Evolutionary conservation across 2,329 filamentous ascomycete species (phyloP).

Genomic region (Aspergillus phoenicis): DNA sequence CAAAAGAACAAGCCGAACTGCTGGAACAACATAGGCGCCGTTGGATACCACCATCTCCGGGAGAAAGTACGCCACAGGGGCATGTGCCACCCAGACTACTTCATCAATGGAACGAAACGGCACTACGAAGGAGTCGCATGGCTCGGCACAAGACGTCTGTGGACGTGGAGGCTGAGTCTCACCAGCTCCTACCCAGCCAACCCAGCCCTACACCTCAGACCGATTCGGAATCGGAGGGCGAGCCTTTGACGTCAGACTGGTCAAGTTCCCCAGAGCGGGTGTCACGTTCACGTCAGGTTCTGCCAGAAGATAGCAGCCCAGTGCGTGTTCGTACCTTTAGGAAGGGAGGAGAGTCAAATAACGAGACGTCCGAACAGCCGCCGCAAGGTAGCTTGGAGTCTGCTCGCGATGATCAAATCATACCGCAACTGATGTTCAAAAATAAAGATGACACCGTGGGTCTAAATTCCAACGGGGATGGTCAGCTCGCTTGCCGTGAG

Average conservation of each 20-base stretch:
- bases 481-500: background rate
- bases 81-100: slow-evolving; percentile 41
- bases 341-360: background rate
- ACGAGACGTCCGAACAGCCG: background rate
- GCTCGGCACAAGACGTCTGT: background rate
- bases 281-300: slow-evolving; percentile 15
- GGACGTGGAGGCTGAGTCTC: background rate
- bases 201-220: slow-evolving; percentile 19
- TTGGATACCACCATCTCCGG: slow-evolving; percentile 41
- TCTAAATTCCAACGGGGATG: background rate
- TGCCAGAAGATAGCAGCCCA: slow-evolving; percentile 37
- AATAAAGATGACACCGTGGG: background rate
- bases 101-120: slow-evolving; percentile 40
- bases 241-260: slow-evolving; percentile 22
- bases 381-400: background rate
- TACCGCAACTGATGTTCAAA: background rate
- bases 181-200: slow-evolving; percentile 3
- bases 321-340: slow-evolving; percentile 6
- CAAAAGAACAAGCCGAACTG: slow-evolving; percentile 53
- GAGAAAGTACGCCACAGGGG: slow-evolving; percentile 29
- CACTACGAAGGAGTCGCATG: slow-evolving; percentile 12
- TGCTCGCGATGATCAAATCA: background rate
- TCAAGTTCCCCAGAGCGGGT: slow-evolving; percentile 16
- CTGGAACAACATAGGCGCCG: slow-evolving; percentile 48
- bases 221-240: slow-evolving; percentile 22